Percentiles rank a stretch among this genome's conserved stretches.
These are phyloP conservation scores for Globisporangium middletonii DNA, from an alignment of 352 stramenopile genomes.

Conservation along the genomic window DNA sequence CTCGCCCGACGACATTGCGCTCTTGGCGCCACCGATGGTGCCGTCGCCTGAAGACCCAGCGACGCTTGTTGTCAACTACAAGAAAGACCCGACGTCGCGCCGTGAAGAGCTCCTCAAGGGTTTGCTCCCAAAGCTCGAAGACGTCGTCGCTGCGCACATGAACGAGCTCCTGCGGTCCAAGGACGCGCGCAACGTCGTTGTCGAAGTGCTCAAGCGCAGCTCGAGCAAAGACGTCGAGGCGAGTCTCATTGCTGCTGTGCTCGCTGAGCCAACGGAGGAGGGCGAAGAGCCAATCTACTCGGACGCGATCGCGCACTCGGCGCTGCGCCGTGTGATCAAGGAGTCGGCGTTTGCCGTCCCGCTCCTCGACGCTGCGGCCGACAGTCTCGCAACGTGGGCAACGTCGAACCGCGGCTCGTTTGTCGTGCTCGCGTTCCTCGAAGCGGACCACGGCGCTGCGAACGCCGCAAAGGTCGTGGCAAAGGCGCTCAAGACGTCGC, in stretches of 20 bases:
- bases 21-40: slow-evolving; percentile 72
- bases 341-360: slow-evolving; percentile 49
- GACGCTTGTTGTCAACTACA: slow-evolving; percentile 78
- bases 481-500: slow-evolving; percentile 56
- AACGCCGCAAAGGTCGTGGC: slow-evolving; percentile 45
- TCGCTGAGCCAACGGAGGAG: slow-evolving; percentile 30
- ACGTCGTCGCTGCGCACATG: slow-evolving; percentile 62
- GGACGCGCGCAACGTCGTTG: slow-evolving; percentile 70
- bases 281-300: slow-evolving; percentile 52
- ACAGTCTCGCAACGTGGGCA: slow-evolving; percentile 45
- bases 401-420: slow-evolving; percentile 77
- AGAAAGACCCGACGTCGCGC: slow-evolving; percentile 77
- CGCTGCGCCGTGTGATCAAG: slow-evolving; percentile 72
- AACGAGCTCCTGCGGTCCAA: slow-evolving; percentile 71
- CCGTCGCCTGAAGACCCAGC: slow-evolving; percentile 54
- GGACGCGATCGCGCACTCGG: slow-evolving; percentile 69
- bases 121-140: slow-evolving; percentile 74
- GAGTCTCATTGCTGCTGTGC: slow-evolving; percentile 38
- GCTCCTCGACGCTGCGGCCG: slow-evolving; percentile 46
- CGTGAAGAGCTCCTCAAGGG: slow-evolving; percentile 74
- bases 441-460: slow-evolving; percentile 45
- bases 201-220: slow-evolving; percentile 72
- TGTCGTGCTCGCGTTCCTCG: slow-evolving; percentile 76
- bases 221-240: slow-evolving; percentile 38
- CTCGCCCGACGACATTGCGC: slow-evolving; percentile 62